Evolutionary conservation across 176 grass and related monocot genomes (phyloP).

Genomic region (Aechmea fasciata): DNA sequence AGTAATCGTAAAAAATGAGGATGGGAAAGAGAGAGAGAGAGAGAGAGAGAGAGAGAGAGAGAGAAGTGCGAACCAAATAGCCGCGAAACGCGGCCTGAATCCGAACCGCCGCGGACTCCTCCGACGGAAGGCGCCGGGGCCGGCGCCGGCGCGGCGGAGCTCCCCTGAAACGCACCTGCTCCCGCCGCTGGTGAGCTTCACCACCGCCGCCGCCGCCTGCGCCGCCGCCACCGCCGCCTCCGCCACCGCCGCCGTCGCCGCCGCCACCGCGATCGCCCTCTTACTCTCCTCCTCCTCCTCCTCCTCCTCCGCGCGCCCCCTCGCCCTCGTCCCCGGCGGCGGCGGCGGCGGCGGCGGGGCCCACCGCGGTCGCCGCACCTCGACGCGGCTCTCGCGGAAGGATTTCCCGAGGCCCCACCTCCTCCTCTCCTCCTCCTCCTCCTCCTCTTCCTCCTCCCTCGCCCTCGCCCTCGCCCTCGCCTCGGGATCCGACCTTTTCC

Average conservation of each 20-base stretch:
- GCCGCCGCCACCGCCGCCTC: conserved; percentile 80
- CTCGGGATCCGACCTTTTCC: conserved; percentile 33
- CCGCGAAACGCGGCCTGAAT: conserved; percentile 86
- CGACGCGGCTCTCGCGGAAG: conserved; percentile 44
- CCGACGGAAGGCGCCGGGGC: not conserved
- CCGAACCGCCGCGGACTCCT: conserved; percentile 59
- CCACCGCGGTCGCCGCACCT: conserved; percentile 11
- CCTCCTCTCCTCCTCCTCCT: conserved; percentile 43
- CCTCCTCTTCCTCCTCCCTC: not conserved
- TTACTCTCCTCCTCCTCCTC: conserved; percentile 69
- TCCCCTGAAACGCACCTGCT: conserved; percentile 22
- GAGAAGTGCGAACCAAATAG: conserved; percentile 56
- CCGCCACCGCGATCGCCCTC: conserved; percentile 76
- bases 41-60: not conserved
- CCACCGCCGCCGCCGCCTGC: conserved; percentile 67
- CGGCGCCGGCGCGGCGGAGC: not conserved
- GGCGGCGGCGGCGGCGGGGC: conserved; percentile 8
- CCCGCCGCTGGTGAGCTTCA: conserved; percentile 67
- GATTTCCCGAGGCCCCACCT: conserved; percentile 60
- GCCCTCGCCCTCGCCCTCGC: not conserved
- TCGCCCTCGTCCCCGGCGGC: conserved; percentile 8
- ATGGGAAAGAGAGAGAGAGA: not conserved
- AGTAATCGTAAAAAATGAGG: no score
- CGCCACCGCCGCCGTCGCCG: conserved; percentile 72
- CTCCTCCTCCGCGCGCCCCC: conserved; percentile 14